Evolutionary conservation across 2,329 filamentous ascomycete genomes (phyloP).

Genomic region (Diaporthe batatas): DNA sequence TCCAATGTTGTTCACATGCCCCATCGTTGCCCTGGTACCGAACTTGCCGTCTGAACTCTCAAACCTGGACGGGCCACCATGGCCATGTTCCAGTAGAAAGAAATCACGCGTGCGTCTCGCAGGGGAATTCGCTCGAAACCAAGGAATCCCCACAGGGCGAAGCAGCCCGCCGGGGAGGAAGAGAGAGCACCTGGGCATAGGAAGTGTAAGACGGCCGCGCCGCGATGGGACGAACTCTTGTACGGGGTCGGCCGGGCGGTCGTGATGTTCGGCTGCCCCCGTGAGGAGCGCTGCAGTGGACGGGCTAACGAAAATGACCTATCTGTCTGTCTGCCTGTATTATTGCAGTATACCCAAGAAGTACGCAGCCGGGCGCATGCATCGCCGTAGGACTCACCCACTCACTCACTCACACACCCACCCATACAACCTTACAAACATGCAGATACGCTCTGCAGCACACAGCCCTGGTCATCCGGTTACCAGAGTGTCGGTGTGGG

Average conservation of each 20-base stretch:
- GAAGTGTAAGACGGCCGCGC: slow-evolving; percentile 18
- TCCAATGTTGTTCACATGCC: no score
- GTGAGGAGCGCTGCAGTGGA: neutral
- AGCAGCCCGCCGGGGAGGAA: neutral
- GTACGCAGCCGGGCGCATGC: neutral
- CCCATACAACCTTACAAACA: neutral
- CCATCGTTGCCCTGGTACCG: neutral
- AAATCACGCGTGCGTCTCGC: neutral
- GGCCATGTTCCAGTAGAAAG: neutral
- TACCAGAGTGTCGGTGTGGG: slow-evolving; percentile 29
- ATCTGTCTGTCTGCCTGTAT: neutral
- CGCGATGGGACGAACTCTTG: neutral
- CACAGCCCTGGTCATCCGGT: slow-evolving; percentile 27
- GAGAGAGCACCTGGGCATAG: neutral
- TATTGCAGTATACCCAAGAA: neutral
- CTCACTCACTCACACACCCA: no score
- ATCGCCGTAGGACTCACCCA: slow-evolving; percentile 6
- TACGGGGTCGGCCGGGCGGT: slow-evolving; percentile 1
- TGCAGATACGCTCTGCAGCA: neutral
- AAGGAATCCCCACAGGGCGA: neutral
- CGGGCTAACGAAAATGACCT: slow-evolving; percentile 5
- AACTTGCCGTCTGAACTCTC: neutral
- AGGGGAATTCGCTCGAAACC: neutral
- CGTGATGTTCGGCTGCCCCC: slow-evolving; percentile 3
- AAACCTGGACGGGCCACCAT: neutral